Evolutionary conservation across 495 filamentous ascomycete genomes (phyloP), one percentile per base, ranked within the genome.

Genomic region (Daldinia decipiens): DNA sequence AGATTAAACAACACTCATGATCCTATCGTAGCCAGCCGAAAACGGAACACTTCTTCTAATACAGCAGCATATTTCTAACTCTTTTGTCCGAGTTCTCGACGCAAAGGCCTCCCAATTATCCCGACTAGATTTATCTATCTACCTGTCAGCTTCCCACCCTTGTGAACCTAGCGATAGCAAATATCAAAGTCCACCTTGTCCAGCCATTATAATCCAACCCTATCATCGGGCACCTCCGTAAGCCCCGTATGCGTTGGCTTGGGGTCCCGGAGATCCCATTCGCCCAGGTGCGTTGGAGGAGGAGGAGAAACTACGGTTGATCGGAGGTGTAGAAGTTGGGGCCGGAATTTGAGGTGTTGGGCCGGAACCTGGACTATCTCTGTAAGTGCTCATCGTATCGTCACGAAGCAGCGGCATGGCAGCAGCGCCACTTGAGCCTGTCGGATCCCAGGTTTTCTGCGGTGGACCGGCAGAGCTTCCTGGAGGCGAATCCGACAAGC

Each of bases 401-500:
- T 80, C 71, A 12, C 73, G 70, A 12, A 79, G 73, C 1, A 79
- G 71, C 0, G 78, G 77, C 71, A 77, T 74, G 17, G 77, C 76
- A 52, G 74, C 77, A 11, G 68, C 65, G 54, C 74, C 70, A 6
- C 68, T 77, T 0, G 75, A 67, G 24, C 67, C 65, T 3, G 66
- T 78, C 0, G 74, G 75, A 27, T 73, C 81, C 76, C 76, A 78
- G 0, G 60, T 47, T 34, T 70, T 74, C 31, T 76, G 71, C 0
- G 71, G 64, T 3, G 59, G 69, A 0, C 74, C 74, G 13, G 74
- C 70, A 24, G 65, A 73, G 54, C 72, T 74, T 60, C 74, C 69
- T 4, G 72, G 71, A 15, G 81, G 81, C 5, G 81, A 79, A 34
- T 74, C 67, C 17, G 78, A 68, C 1, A 83, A 56, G 60, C 76